Conservation (phyloP, 805 yeast genomes). For the Hanseniaspora guilliermondii region DNA sequence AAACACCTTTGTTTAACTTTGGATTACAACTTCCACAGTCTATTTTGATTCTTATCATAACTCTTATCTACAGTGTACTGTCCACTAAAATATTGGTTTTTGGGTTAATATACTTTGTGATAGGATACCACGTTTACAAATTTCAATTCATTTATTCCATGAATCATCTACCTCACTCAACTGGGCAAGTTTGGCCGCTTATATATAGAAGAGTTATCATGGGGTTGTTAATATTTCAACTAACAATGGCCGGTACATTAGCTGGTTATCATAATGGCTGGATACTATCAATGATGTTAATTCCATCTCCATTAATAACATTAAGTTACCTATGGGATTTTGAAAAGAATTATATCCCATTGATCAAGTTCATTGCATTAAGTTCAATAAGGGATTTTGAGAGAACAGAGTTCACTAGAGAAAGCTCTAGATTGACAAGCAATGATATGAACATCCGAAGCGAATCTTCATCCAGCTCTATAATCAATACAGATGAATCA, state of each 20-base stretch:
- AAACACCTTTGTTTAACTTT: conserved; percentile 85
- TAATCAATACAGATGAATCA: neutral
- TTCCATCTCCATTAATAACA: conserved; percentile 67
- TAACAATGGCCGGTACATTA: conserved; percentile 85
- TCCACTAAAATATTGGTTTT: conserved; percentile 77
- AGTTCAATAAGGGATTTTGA: conserved; percentile 54
- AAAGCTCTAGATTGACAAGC: conserved; percentile 9
- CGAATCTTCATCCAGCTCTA: conserved; percentile 12
- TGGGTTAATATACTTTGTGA: conserved; percentile 68
- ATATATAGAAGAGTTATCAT: conserved; percentile 69
- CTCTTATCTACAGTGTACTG: conserved; percentile 76
- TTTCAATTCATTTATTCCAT: conserved; percentile 82
- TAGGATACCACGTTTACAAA: conserved; percentile 82
- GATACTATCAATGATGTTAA: conserved; percentile 52
- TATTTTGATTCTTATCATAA: conserved; percentile 67
- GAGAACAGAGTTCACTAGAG: conserved; percentile 20
- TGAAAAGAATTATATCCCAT: conserved; percentile 66
- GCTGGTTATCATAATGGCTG: conserved; percentile 70
- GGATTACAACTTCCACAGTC: conserved; percentile 91
- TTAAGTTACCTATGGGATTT: conserved; percentile 62
- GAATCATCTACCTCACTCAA: conserved; percentile 92
- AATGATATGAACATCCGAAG: conserved; percentile 13
- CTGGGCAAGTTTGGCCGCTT: conserved; percentile 92
- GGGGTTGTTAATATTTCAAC: conserved; percentile 72
- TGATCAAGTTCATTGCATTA: conserved; percentile 74